Percentiles rank a stretch among this genome's conserved stretches.
phyloP scores from a whole-genome alignment of 1,284 basidiomycete species.

The Puccinia triticina region DNA sequence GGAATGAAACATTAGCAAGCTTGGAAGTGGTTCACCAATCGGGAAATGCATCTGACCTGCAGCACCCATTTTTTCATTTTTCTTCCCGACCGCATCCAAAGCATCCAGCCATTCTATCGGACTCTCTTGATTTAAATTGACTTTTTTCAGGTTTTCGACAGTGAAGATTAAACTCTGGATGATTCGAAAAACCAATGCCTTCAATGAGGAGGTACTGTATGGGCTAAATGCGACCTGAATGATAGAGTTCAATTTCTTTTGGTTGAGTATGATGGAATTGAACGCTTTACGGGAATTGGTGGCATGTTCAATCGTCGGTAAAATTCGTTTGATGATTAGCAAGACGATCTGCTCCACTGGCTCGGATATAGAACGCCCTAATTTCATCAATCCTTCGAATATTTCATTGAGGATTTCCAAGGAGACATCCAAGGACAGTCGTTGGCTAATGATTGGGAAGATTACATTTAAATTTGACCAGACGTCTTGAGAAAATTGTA shows the following conservation, averaged over 20 bases:
- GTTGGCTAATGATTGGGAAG: constrained; percentile 16
- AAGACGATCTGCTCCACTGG: neutral
- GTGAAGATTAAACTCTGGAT: neutral
- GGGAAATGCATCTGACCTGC: constrained; percentile 8
- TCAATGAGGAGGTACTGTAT: neutral
- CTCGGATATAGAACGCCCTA: neutral
- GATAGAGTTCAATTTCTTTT: neutral
- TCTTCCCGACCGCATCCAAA: neutral
- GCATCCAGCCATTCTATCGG: constrained; percentile 26
- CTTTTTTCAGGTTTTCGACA: constrained; percentile 25
- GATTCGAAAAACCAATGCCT: constrained; percentile 7
- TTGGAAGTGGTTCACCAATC: neutral
- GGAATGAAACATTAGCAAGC: neutral
- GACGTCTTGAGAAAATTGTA: neutral
- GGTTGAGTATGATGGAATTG: constrained; percentile 13
- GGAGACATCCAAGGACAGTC: constrained; percentile 10
- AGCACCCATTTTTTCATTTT: neutral
- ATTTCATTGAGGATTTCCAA: constrained; percentile 13
- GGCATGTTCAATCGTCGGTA: constrained; percentile 9
- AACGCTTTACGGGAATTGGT: constrained; percentile 27
- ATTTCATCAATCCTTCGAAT: constrained; percentile 3
- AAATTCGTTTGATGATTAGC: constrained; percentile 13
- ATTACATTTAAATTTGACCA: constrained; percentile 5
- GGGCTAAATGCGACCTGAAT: neutral
- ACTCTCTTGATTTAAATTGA: neutral